These are phyloP conservation scores for Artemisia argyi DNA, from an alignment of 129 eudicot genomes.

Conservation along the genomic window DNA sequence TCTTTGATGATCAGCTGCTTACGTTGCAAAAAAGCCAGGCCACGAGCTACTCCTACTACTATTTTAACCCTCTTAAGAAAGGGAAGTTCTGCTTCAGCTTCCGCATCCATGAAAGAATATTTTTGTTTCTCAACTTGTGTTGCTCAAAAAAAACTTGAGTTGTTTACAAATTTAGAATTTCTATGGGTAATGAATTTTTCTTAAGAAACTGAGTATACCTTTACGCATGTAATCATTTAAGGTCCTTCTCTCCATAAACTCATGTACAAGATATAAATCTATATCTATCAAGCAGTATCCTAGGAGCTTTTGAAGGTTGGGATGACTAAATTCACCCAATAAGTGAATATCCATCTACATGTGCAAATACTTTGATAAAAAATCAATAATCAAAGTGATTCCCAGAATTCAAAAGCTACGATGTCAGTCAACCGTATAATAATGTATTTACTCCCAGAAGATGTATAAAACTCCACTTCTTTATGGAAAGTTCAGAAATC, in stretches of 20 bases:
- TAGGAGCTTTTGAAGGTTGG: conserved; percentile 1
- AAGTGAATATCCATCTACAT: neutral
- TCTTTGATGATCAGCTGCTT: conserved; percentile 11
- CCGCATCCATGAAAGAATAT: neutral
- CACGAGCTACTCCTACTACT: conserved; percentile 9
- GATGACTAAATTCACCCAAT: conserved; percentile 20
- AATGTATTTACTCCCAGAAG: too few species aligned
- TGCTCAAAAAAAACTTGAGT: too few species aligned
- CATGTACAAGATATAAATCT: conserved; percentile 2
- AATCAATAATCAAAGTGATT: neutral
- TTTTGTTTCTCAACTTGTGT: neutral
- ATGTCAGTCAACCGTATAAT: neutral
- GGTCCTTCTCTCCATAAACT: conserved; percentile 14
- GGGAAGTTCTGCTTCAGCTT: neutral
- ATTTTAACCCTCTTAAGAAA: conserved; percentile 7
- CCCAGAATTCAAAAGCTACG: neutral
- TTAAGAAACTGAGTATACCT: conserved; percentile 1
- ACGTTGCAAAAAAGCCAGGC: conserved; percentile 3
- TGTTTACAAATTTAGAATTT: neutral
- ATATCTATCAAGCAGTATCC: conserved; percentile 13
- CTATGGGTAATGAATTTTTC: neutral
- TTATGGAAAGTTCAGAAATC: neutral
- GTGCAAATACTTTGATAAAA: neutral
- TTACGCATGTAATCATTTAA: conserved; percentile 10
- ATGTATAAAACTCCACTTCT: too few species aligned